Conservation (phyloP, 345 rosid genomes). For the Hibiscus trionum region DNA sequence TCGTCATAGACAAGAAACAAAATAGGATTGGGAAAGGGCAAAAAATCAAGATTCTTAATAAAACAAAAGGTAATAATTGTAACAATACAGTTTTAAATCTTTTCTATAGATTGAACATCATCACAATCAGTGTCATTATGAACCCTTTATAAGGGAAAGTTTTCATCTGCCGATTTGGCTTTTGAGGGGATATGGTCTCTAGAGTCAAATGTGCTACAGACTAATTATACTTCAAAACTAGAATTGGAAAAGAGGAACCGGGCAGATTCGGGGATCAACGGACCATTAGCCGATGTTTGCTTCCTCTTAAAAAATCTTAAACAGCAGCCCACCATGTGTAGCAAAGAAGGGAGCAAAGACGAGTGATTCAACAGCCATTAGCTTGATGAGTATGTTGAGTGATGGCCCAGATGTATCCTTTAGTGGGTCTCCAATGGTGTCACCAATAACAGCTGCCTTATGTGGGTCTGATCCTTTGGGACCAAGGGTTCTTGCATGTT, state of each 20-base stretch:
- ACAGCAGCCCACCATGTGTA: conserved; percentile 86
- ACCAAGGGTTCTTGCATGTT: conserved; percentile 84
- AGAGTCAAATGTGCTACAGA: conserved; percentile 10
- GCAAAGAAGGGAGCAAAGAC: conserved; percentile 97
- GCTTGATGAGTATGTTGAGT: conserved; percentile 90
- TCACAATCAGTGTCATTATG: conserved; percentile 10
- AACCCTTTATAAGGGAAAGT: conserved; percentile 16
- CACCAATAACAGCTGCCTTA: conserved; percentile 94
- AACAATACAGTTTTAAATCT: conserved; percentile 10
- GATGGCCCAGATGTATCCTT: conserved; percentile 99
- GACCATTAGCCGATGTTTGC: conserved; percentile 5
- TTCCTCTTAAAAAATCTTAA: conserved; percentile 36
- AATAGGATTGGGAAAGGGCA: background rate
- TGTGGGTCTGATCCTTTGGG: conserved; percentile 95
- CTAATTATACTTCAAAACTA: conserved; percentile 16
- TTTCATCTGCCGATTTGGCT: conserved; percentile 6
- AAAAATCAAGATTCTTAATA: background rate
- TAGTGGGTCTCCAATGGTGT: conserved; percentile 93
- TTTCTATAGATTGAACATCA: conserved; percentile 7
- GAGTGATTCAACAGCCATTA: conserved; percentile 98
- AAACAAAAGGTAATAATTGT: background rate
- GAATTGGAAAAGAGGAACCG: background rate
- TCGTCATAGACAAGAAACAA: background rate
- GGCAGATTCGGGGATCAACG: background rate
- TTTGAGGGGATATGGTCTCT: background rate